Evolutionary conservation across 83 land plant genomes (phyloP).

Genomic region (Picea engelmannii): DNA sequence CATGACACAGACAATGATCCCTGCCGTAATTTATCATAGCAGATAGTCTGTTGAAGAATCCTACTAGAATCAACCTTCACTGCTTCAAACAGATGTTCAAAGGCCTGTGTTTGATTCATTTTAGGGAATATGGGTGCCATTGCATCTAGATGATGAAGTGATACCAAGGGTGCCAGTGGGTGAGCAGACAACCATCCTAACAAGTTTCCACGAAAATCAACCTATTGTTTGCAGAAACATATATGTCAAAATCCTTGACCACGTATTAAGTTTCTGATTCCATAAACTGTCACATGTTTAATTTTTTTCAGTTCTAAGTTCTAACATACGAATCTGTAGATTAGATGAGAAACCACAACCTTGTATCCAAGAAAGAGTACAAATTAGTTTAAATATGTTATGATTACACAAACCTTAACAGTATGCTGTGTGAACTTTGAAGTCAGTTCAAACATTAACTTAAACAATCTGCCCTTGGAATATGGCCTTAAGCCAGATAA

Average conservation of each 20-base stretch:
- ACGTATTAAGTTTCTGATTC: background rate
- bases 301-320: background rate
- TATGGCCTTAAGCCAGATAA: too few species aligned
- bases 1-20: slow-evolving; percentile 71
- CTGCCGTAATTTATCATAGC: slow-evolving; percentile 44
- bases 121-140: slow-evolving; percentile 68
- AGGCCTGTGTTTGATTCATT: slow-evolving; percentile 35
- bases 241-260: background rate
- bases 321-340: background rate
- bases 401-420: too few species aligned
- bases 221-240: slow-evolving; percentile 29
- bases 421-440: too few species aligned
- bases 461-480: too few species aligned
- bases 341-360: background rate
- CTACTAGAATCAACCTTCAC: slow-evolving; percentile 49
- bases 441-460: too few species aligned
- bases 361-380: too few species aligned
- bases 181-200: slow-evolving; percentile 75
- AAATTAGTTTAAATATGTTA: too few species aligned
- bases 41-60: slow-evolving; percentile 72
- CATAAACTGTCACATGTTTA: background rate
- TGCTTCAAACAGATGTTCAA: slow-evolving; percentile 56
- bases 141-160: slow-evolving; percentile 79
- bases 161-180: slow-evolving; percentile 66
- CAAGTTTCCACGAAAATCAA: slow-evolving; percentile 66